Base-by-base conservation (phyloP, 129 eudicot genomes). In the Oenanthe sinensis region DNA sequence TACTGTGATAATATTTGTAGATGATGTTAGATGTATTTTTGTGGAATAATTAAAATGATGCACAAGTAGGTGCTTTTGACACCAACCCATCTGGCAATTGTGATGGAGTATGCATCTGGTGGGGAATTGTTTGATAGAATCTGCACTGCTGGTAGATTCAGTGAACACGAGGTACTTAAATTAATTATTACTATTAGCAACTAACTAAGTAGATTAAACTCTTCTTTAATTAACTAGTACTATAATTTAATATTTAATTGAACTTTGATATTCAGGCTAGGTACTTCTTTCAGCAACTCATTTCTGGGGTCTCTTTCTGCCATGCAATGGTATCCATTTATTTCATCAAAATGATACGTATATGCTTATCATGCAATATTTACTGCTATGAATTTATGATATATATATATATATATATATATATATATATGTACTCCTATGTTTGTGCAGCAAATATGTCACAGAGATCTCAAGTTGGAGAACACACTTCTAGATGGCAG, bases 21-120 rank as follows among this genome's bases (percentile, higher is more conserved):
- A 39, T 39, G 42, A 49, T 49, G 52, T 48, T 48, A 48, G 1
- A 49, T 16, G 5, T 48, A 48, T 48, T 16, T 62, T 67, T 30
- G 6, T 33, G 1, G 14, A 68, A 8, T 68, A n/a, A n/a, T n/a
- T n/a, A 24, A 39, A 49, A 46, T 28, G 47, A 26, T 13, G 19
- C 1, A 2, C 6, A 4, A 50, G 49, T 67, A 91, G 97, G 91
- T 92, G 78, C 87, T 92, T 54, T 81, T 92, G 84, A 92, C 97
- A 20, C 96, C 97, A 14, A 90, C 97, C 5, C 97, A 92, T 88
- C 82, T 92, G 78, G 96, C 89, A 28, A 92, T 92, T n/a, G 96
- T 92, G 55, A 92, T 90, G 97, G 97, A 92, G 86, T 90, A 92
- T 81, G 97, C 97, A 43, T 89, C 97, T 8, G 97, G 97, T 14